phyloP scores from a whole-genome alignment of 257 asterid genomes.

The Osmanthus fragrans region DNA sequence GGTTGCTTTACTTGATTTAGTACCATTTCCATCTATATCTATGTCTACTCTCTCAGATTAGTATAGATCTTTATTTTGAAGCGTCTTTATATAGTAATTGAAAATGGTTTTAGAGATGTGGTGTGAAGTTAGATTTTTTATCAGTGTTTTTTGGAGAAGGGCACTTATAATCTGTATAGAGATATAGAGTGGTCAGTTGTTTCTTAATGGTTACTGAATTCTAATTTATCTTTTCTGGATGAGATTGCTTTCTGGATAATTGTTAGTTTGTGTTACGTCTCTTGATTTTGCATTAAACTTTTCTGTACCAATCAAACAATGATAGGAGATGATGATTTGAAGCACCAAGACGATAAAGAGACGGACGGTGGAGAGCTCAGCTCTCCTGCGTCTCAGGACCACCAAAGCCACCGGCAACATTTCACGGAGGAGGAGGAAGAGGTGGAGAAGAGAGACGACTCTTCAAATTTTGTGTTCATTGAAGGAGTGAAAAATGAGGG shows the following conservation, averaged over 20 bases:
- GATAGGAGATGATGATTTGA: constrained; percentile 52
- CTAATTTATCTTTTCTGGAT: background rate
- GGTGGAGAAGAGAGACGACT: constrained; percentile 25
- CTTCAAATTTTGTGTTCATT: background rate
- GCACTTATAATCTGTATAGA: background rate
- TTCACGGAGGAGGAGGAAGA: constrained; percentile 35
- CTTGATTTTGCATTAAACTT: constrained; percentile 26
- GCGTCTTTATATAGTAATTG: constrained; percentile 5
- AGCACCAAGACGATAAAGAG: constrained; percentile 36
- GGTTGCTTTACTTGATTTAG: constrained; percentile 24
- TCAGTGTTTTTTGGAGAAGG: background rate
- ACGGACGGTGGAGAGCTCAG: constrained; percentile 37
- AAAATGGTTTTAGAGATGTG: background rate
- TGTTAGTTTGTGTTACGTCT: constrained; percentile 6
- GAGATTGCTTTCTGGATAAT: constrained; percentile 13
- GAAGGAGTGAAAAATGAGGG: constrained; percentile 8
- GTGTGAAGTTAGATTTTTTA: background rate
- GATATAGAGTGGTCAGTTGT: background rate
- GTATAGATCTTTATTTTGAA: constrained; percentile 9
- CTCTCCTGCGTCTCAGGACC: constrained; percentile 39
- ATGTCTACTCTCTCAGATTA: constrained; percentile 16
- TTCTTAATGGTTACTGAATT: background rate
- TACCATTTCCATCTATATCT: constrained; percentile 5
- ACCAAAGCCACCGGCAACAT: constrained; percentile 26
- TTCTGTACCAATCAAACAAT: constrained; percentile 33